Evolutionary conservation across 345 rosid species (phyloP).

Genomic region (Psidium friedrichsthalianum): DNA sequence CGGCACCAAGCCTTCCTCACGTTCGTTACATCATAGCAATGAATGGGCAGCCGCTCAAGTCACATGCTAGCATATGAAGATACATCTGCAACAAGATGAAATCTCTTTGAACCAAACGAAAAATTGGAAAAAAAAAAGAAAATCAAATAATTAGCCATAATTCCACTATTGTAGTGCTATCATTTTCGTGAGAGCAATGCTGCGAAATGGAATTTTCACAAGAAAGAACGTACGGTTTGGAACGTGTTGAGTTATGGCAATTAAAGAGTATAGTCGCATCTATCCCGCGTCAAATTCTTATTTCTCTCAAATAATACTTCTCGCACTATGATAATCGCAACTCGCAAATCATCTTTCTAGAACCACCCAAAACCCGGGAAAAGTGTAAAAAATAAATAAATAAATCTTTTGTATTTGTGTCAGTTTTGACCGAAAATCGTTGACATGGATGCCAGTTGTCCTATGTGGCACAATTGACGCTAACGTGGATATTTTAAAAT

Average conservation of each 20-base stretch:
- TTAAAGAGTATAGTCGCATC: not conserved
- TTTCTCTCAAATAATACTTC: not conserved
- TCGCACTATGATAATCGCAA: not conserved
- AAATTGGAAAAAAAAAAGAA: not conserved
- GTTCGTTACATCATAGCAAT: not conserved
- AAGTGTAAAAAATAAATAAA: too few relatives aligned
- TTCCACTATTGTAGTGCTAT: too few relatives aligned
- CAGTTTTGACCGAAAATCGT: too few relatives aligned
- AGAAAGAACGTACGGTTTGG: not conserved
- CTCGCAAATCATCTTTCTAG: not conserved
- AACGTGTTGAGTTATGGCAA: not conserved
- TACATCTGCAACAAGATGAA: not conserved
- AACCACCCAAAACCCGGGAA: not conserved
- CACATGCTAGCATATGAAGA: not conserved
- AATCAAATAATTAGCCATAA: too few relatives aligned
- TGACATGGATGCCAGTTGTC: too few relatives aligned
- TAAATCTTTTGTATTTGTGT: too few relatives aligned
- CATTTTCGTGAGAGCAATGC: too few relatives aligned
- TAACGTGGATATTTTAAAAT: too few relatives aligned
- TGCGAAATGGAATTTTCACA: not conserved
- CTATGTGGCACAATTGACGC: too few relatives aligned
- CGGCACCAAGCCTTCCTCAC: not conserved
- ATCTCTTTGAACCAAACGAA: not conserved
- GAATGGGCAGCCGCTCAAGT: not conserved
- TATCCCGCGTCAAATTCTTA: rapidly evolving